Percentiles rank a stretch among this genome's conserved stretches.
Conservation (phyloP, 179 eudicot species). For the Spinacia oleracea region DNA sequence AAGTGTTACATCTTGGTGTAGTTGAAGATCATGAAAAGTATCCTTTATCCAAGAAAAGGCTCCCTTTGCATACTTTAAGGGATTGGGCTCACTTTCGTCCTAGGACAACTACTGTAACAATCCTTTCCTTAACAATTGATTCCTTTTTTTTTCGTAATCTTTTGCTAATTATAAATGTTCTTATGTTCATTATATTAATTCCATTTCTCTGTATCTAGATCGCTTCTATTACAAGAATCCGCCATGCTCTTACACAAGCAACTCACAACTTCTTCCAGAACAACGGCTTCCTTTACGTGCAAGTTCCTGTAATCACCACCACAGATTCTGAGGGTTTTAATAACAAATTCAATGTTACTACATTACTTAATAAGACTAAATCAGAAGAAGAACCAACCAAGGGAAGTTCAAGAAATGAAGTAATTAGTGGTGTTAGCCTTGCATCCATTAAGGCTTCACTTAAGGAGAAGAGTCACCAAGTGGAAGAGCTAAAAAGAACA, state of each 20-base stretch:
- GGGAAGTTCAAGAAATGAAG: conserved; percentile 9
- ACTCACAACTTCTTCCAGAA: conserved; percentile 67
- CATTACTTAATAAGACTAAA: conserved; percentile 38
- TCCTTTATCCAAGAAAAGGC: conserved; percentile 77
- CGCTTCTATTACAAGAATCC: conserved; percentile 74
- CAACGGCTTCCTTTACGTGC: conserved; percentile 69
- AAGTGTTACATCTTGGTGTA: conserved; percentile 70
- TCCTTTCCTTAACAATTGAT: not conserved
- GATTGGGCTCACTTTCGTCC: conserved; percentile 82
- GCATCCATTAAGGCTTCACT: conserved; percentile 57
- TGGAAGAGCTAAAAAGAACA: conserved; percentile 64
- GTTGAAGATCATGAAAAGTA: conserved; percentile 74
- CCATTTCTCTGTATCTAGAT: conserved; percentile 47
- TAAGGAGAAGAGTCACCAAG: conserved; percentile 49
- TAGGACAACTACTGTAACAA: conserved; percentile 74
- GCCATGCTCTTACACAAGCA: conserved; percentile 60
- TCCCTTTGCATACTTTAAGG: conserved; percentile 64
- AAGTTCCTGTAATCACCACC: conserved; percentile 76
- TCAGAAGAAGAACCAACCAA: conserved; percentile 25
- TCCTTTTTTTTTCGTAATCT: not conserved
- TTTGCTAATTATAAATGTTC: not conserved
- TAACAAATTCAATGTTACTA: conserved; percentile 63
- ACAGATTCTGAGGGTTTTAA: conserved; percentile 61
- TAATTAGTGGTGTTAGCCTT: conserved; percentile 39
- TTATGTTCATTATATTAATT: conserved; percentile 1